Evolutionary conservation across 1,284 basidiomycete species (phyloP).

Genomic region (Tylopilus sp.): DNA sequence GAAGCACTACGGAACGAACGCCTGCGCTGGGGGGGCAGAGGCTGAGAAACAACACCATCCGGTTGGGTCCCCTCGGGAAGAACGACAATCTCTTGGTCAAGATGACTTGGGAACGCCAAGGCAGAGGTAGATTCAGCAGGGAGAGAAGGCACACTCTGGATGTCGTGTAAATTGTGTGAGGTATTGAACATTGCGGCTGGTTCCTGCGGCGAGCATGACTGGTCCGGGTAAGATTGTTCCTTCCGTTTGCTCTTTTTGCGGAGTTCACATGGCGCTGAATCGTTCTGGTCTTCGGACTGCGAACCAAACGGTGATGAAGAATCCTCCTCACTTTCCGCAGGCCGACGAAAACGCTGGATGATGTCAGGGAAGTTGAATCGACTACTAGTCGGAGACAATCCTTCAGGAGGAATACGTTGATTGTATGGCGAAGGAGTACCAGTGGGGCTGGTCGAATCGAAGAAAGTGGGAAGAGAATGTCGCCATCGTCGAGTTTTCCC

Average conservation of each 20-base stretch:
- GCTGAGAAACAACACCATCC: not conserved
- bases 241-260: constrained; percentile 8
- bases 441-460: constrained; percentile 35
- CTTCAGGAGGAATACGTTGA: constrained; percentile 26
- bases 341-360: constrained; percentile 37
- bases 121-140: constrained; percentile 2
- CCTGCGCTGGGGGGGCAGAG: constrained; percentile 24
- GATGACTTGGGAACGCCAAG: not conserved
- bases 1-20: constrained; percentile 28
- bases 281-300: constrained; percentile 43
- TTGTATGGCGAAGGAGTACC: constrained; percentile 36
- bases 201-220: constrained; percentile 17
- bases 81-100: constrained; percentile 5
- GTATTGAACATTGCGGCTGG: constrained; percentile 10
- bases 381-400: constrained; percentile 43
- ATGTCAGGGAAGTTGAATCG: constrained; percentile 40
- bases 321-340: constrained; percentile 44
- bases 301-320: constrained; percentile 47
- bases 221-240: constrained; percentile 4
- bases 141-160: constrained; percentile 2
- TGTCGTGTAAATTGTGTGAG: constrained; percentile 4
- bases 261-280: constrained; percentile 28
- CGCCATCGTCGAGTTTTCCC: constrained; percentile 40
- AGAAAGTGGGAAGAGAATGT: constrained; percentile 28
- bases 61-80: not conserved